phyloP scores from a whole-genome alignment of 257 asterid species.

The Jasminum sambac region DNA sequence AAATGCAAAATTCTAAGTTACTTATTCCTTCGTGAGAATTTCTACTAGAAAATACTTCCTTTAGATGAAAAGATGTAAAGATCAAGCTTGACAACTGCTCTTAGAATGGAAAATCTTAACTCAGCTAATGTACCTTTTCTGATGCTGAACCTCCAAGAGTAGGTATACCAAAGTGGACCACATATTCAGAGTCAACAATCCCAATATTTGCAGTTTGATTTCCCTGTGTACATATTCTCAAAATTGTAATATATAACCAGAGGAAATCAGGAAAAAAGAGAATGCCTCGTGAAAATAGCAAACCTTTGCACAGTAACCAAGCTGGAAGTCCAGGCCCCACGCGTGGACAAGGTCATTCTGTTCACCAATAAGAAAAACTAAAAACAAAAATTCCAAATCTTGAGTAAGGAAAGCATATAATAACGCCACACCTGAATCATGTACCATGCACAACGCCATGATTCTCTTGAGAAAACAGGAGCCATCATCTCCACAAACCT shows the following conservation, averaged over 20 bases:
- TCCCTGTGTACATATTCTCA: constrained; percentile 43
- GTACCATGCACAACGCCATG: constrained; percentile 80
- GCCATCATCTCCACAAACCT: constrained; percentile 91
- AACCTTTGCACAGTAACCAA: constrained; percentile 79
- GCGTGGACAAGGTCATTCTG: constrained; percentile 73
- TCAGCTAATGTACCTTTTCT: constrained; percentile 36
- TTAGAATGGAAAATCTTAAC: not conserved
- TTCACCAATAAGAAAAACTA: not conserved
- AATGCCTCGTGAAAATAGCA: constrained; percentile 4
- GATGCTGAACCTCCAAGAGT: constrained; percentile 64
- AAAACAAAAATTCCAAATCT: not conserved
- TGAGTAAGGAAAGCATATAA: not conserved
- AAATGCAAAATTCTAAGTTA: not conserved
- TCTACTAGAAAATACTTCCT: not conserved
- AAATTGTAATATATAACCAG: not conserved
- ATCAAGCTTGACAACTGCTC: not conserved
- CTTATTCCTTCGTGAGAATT: not conserved
- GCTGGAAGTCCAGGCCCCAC: constrained; percentile 79
- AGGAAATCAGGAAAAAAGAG: not conserved
- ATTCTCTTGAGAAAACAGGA: constrained; percentile 68
- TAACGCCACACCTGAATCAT: constrained; percentile 64
- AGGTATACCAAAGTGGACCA: constrained; percentile 65
- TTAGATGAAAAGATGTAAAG: not conserved
- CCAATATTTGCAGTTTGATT: constrained; percentile 59
- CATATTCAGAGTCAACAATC: constrained; percentile 67